Evolutionary conservation across 331 rosid species (phyloP).

Genomic region (Spiraea crenata): DNA sequence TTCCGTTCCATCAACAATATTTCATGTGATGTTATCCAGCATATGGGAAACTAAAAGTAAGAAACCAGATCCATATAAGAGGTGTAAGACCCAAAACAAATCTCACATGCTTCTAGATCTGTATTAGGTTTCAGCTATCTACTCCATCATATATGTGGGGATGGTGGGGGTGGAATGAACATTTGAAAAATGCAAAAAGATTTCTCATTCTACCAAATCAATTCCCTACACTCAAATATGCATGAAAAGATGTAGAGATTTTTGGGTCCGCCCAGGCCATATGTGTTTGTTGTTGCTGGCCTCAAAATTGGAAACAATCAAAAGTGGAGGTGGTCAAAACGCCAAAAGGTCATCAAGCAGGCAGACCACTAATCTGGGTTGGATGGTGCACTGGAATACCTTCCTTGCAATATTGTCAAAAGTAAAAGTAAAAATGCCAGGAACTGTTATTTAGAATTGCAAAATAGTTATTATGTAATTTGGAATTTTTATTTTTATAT

Average conservation of each 20-base stretch:
- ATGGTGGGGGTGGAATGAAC: not conserved
- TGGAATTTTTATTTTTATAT: too few relatives aligned
- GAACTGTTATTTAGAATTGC: too few relatives aligned
- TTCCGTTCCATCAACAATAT: too few relatives aligned
- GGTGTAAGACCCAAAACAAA: not conserved
- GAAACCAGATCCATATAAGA: not conserved
- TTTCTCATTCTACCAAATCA: not conserved
- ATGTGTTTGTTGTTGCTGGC: not conserved
- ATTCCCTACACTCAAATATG: not conserved
- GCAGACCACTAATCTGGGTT: not conserved
- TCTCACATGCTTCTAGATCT: not conserved
- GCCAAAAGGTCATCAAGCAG: not conserved
- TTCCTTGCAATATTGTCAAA: not conserved
- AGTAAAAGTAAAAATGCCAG: too few relatives aligned
- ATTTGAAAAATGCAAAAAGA: not conserved
- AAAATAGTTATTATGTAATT: too few relatives aligned
- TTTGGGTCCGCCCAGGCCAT: not conserved
- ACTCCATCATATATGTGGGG: not conserved
- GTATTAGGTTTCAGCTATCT: not conserved
- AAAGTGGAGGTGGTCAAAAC: not conserved
- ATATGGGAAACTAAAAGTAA: not conserved
- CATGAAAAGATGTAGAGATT: not conserved
- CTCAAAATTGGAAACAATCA: not conserved
- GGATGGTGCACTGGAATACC: conserved; percentile 2
- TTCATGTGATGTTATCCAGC: not conserved